Percentiles rank a stretch among this genome's conserved stretches.
phyloP scores from a whole-genome alignment of 2,329 filamentous ascomycete species.

The Exophiala viscosa region DNA sequence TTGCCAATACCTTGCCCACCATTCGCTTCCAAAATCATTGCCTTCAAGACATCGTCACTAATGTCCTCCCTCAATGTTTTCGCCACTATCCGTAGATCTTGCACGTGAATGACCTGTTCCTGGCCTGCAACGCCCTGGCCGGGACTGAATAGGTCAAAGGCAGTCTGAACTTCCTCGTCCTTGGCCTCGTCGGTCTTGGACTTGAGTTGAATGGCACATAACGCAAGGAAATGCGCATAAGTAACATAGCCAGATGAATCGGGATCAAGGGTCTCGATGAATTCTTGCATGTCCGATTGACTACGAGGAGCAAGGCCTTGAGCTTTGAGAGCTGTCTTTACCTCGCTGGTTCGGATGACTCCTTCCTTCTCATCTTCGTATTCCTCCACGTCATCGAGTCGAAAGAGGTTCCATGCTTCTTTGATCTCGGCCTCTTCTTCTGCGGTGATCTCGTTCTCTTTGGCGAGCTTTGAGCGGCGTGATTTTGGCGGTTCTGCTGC shows the following conservation, averaged over 20 bases:
- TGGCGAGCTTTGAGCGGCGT: constrained; percentile 82
- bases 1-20: constrained; percentile 67
- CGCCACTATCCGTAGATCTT: constrained; percentile 73
- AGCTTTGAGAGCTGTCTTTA: constrained; percentile 74
- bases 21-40: constrained; percentile 96
- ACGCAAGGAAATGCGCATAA: constrained; percentile 78
- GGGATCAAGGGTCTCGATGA: constrained; percentile 78
- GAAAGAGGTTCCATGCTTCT: constrained; percentile 83
- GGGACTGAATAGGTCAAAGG: constrained; percentile 74
- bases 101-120: constrained; percentile 68
- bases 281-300: constrained; percentile 65
- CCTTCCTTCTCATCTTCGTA: constrained; percentile 69
- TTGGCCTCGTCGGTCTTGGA: constrained; percentile 44
- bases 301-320: constrained; percentile 68
- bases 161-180: constrained; percentile 71
- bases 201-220: constrained; percentile 82
- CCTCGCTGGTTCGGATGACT: constrained; percentile 63
- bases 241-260: constrained; percentile 71
- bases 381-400: constrained; percentile 49
- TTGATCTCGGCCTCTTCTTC: constrained; percentile 85
- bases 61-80: constrained; percentile 79
- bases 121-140: constrained; percentile 35
- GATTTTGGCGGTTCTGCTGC: constrained; percentile 36
- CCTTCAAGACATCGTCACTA: constrained; percentile 74
- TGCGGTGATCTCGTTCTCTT: constrained; percentile 80